Conservation (phyloP, 2,329 filamentous ascomycete species). For the Aureobasidium uvarum region DNA sequence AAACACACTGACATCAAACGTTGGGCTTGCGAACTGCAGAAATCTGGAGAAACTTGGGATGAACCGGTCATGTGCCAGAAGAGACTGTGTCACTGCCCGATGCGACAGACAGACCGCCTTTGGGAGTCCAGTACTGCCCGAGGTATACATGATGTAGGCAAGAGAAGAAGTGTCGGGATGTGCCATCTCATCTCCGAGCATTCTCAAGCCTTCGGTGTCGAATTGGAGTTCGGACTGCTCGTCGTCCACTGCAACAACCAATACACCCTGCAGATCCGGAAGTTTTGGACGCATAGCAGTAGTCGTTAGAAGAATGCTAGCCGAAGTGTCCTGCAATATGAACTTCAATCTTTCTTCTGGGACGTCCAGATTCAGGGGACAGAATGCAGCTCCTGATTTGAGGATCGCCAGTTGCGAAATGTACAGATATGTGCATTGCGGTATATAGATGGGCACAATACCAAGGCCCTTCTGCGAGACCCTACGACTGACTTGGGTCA, state of each 20-base stretch:
- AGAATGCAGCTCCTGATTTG: conserved; percentile 81
- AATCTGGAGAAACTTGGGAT: conserved; percentile 77
- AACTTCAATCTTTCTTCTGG: conserved; percentile 75
- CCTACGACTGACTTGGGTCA: conserved; percentile 41
- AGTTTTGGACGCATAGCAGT: conserved; percentile 46
- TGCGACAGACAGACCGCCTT: conserved; percentile 87
- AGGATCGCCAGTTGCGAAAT: conserved; percentile 73
- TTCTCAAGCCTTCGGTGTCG: not conserved
- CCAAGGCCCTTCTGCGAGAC: conserved; percentile 34
- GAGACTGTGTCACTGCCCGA: conserved; percentile 72
- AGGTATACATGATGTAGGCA: conserved; percentile 93
- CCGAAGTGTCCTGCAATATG: conserved; percentile 73
- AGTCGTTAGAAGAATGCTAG: conserved; percentile 66
- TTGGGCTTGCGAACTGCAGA: conserved; percentile 87
- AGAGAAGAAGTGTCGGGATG: conserved; percentile 39
- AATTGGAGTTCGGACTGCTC: not conserved
- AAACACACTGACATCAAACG: conserved; percentile 92
- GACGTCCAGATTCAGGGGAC: conserved; percentile 75
- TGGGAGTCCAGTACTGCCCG: conserved; percentile 81
- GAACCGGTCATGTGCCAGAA: conserved; percentile 75
- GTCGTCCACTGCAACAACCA: conserved; percentile 46
- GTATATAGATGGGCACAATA: conserved; percentile 72
- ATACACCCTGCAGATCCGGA: conserved; percentile 39
- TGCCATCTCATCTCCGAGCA: not conserved
- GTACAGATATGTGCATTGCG: conserved; percentile 76